phyloP scores from a whole-genome alignment of 352 stramenopile genomes.

The Phytophthora quininea region DNA sequence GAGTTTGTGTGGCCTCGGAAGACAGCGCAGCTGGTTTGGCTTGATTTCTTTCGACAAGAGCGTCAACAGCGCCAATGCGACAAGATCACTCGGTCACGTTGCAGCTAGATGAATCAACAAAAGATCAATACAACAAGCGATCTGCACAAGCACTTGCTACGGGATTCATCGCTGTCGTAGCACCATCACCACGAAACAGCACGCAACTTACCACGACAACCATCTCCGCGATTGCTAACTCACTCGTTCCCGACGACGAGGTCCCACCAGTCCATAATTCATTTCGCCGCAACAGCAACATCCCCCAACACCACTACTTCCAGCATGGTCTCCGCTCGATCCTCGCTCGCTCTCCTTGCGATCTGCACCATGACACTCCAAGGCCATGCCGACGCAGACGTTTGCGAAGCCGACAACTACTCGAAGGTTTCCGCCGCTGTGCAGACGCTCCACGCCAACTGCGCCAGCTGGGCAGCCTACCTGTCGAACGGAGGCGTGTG shows the following conservation, averaged over 20 bases:
- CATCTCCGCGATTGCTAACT: no score
- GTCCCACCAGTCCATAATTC: slow-evolving; percentile 2
- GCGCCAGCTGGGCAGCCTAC: slow-evolving; percentile 15
- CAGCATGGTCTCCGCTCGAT: slow-evolving; percentile 1
- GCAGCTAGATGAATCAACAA: background rate
- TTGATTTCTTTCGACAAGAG: no score
- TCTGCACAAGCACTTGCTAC: no score
- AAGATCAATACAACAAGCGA: no score
- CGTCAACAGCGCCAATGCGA: no score
- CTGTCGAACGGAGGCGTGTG: slow-evolving; percentile 19
- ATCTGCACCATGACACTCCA: background rate
- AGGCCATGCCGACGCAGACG: background rate
- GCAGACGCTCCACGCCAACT: slow-evolving; percentile 10
- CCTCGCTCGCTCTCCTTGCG: background rate
- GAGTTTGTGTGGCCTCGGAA: no score
- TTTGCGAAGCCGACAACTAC: slow-evolving; percentile 6
- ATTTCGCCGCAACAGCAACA: slow-evolving; percentile 8
- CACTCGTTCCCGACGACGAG: no score
- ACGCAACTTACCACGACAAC: no score
- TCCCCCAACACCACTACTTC: slow-evolving; percentile 1
- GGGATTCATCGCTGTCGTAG: no score
- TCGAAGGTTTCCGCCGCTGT: slow-evolving; percentile 3
- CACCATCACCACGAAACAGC: no score
- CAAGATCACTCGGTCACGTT: background rate
- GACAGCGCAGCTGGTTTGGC: no score